Evolutionary conservation across 495 filamentous ascomycete species (phyloP).

Genomic region (Pseudomonodictys pantanalensis): DNA sequence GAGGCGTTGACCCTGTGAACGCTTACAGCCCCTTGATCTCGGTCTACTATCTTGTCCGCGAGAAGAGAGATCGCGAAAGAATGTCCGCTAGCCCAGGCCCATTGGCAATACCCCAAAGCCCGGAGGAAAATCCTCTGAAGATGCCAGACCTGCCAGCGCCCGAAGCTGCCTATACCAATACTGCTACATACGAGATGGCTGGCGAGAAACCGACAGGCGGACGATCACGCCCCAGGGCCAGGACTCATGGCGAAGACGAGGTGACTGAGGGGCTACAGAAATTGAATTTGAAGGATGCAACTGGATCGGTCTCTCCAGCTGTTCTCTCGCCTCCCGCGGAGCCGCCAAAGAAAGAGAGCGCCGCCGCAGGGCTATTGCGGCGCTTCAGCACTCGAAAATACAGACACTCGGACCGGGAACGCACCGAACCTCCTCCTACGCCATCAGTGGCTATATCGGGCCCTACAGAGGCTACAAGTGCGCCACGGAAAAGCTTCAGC

Average conservation of each 20-base stretch:
- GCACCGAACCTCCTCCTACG: conserved; percentile 58
- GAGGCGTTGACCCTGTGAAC: conserved; percentile 86
- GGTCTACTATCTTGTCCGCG: conserved; percentile 91
- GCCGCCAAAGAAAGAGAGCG: conserved; percentile 82
- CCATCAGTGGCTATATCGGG: conserved; percentile 70
- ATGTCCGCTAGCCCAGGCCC: conserved; percentile 61
- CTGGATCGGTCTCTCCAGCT: conserved; percentile 53
- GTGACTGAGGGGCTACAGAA: conserved; percentile 72
- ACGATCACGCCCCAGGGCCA: conserved; percentile 75
- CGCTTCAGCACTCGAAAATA: conserved; percentile 84
- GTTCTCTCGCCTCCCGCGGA: conserved; percentile 55
- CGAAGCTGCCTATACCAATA: conserved; percentile 88
- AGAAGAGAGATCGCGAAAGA: conserved; percentile 85
- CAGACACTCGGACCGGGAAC: conserved; percentile 56
- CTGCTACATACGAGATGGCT: conserved; percentile 72
- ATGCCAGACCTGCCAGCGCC: conserved; percentile 76
- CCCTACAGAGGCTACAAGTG: conserved; percentile 60
- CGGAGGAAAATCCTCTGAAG: conserved; percentile 60
- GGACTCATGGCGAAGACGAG: conserved; percentile 96
- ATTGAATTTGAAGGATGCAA: conserved; percentile 56
- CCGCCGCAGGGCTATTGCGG: conserved; percentile 80
- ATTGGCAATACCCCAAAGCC: conserved; percentile 51
- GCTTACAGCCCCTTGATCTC: conserved; percentile 91
- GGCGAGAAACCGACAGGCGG: conserved; percentile 77
- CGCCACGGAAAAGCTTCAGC: conserved; percentile 76